Conservation (phyloP, 2,329 filamentous ascomycete species). For the Hirsutella rhossiliensis region DNA sequence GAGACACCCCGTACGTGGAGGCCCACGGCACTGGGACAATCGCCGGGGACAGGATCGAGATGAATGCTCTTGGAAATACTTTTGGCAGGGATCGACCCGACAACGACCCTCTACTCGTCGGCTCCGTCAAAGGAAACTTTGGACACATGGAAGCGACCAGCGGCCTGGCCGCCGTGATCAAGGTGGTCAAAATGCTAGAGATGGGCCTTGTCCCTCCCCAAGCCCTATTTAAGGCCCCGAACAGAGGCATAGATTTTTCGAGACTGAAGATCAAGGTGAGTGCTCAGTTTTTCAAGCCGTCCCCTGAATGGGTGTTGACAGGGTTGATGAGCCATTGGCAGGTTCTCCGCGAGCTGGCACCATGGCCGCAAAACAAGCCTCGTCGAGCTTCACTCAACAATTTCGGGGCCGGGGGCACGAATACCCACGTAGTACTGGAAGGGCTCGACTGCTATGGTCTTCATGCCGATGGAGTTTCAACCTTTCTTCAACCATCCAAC, state of each 20-base stretch:
- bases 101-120: conserved; percentile 1
- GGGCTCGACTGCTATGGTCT: background rate
- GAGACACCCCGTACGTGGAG: conserved; percentile 12
- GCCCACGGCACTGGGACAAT: conserved; percentile 10
- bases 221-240: background rate
- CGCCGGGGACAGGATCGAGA: conserved; percentile 5
- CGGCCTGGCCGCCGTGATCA: conserved; percentile 1
- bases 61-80: background rate
- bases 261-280: background rate
- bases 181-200: conserved; percentile 6
- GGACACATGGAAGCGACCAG: conserved; percentile 7
- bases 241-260: background rate
- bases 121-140: conserved; percentile 13
- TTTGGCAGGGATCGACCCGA: background rate
- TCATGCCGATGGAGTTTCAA: background rate
- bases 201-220: background rate
- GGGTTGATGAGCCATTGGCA: conserved; percentile 1
- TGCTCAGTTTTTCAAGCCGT: background rate
- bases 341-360: background rate
- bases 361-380: background rate
- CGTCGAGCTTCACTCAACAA: conserved; percentile 23
- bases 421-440: conserved; percentile 27
- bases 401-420: conserved; percentile 34
- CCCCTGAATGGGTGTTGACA: background rate
- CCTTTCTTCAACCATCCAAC: background rate